Conservation (phyloP, 129 eudicot genomes). For the Flaveria robusta region DNA sequence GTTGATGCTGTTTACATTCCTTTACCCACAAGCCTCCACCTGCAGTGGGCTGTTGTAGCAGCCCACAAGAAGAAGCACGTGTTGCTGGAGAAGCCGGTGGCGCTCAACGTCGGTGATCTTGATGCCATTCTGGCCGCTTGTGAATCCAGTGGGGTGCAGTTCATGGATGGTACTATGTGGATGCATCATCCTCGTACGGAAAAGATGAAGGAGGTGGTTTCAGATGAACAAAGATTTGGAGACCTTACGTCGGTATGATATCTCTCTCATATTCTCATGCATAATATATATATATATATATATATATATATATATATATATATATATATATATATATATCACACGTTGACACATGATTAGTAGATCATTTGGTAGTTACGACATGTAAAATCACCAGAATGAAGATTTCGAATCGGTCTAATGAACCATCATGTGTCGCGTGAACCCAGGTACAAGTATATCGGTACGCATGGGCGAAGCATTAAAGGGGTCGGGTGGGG, state of each 20-base stretch:
- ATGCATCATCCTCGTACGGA: conserved; percentile 76
- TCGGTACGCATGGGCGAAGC: too few species aligned
- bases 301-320: too few species aligned
- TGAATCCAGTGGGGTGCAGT: conserved; percentile 68
- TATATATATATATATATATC: too few species aligned
- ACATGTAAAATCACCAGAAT: too few species aligned
- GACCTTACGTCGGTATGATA: conserved; percentile 50
- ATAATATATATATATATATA: too few species aligned
- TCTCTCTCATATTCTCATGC: not conserved
- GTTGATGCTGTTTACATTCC: conserved; percentile 78
- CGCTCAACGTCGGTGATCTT: conserved; percentile 53
- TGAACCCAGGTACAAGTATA: too few species aligned
- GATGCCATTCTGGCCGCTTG: conserved; percentile 56
- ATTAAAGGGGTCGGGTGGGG: too few species aligned
- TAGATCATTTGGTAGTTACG: not conserved
- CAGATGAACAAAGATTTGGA: conserved; percentile 48
- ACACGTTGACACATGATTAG: not conserved
- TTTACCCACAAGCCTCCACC: conserved; percentile 64
- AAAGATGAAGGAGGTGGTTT: conserved; percentile 47
- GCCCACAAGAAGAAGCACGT: conserved; percentile 67
- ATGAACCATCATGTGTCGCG: too few species aligned
- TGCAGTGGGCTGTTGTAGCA: conserved; percentile 57
- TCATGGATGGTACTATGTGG: conserved; percentile 86
- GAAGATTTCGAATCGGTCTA: too few species aligned
- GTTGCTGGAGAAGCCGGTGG: conserved; percentile 73